Evolutionary conservation across 2,329 filamentous ascomycete genomes (phyloP), one percentile per base, ranked within the genome.

Genomic region (Colletotrichum nymphaeae): DNA sequence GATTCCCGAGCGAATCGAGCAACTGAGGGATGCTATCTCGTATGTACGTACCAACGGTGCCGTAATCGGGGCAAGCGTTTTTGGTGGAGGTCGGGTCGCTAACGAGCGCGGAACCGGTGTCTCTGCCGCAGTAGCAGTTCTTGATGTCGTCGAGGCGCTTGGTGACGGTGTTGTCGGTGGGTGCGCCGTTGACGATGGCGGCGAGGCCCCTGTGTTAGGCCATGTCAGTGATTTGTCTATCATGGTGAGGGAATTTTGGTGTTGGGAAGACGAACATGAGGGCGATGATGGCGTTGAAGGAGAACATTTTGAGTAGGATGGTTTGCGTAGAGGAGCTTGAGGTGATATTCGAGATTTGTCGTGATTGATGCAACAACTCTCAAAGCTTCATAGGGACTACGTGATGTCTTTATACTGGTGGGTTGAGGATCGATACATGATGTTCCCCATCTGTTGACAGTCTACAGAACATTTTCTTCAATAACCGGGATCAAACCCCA

Each of bases 61-160:
- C 63, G 22, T 37, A 65, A 37, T 65, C 63, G 26, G 63, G 49
- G 22, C 63, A 65, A n/a, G 63, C 63, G 37, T 28, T 24, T 32
- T 65, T 65, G 24, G 63, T 65, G n/a, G 63, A 26, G 30, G 37
- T 30, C n/a, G 63, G 63, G 52, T 57, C 63, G 26, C 63, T 65
- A 2, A 65, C 52, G 1, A 37, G 46, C 22, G 63, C 63, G 14
- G 24, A 37, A 16, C 32, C 46, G 46, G 62, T 65, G 63, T 65
- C 63, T 14, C 63, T 65, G 16, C 63, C 63, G 63, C 63, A 65
- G 16, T 65, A 65, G 52, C 63, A 65, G 63, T 56, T 65, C 30
- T 65, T 57, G 32, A 46, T 65, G 52, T 65, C 32, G 24, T 57
- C 63, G 11, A 56, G 63, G 1, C 63, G 63, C 52, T 65, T 65